Conservation (phyloP, 2,329 filamentous ascomycete genomes). For the Tetracladium maxilliforme region DNA sequence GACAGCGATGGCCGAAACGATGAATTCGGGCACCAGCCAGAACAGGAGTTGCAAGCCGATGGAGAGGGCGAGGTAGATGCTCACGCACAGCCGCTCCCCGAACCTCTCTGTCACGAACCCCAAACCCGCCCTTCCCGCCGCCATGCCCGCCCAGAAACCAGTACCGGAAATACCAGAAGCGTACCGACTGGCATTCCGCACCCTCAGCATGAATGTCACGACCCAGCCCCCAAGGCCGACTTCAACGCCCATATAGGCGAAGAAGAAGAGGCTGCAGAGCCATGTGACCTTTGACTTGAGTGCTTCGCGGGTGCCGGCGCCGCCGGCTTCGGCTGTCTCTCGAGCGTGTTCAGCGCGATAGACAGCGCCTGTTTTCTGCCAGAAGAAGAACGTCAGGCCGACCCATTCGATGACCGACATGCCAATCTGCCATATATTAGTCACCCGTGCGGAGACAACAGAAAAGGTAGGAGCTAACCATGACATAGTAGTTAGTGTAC, state of each 20-base stretch:
- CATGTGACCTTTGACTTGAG: constrained; percentile 44
- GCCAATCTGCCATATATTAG: constrained; percentile 23
- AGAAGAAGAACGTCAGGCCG: constrained; percentile 41
- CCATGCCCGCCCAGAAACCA: constrained; percentile 75
- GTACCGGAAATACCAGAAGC: constrained; percentile 62
- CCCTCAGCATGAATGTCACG: constrained; percentile 70
- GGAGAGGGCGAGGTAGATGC: constrained; percentile 46
- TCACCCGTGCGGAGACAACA: too few relatives aligned
- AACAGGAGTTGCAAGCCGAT: constrained; percentile 57
- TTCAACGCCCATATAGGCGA: constrained; percentile 69
- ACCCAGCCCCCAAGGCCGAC: constrained; percentile 70
- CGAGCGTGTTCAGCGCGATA: constrained; percentile 25
- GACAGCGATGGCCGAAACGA: constrained; percentile 59
- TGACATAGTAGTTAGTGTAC: constrained; percentile 65
- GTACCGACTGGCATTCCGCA: constrained; percentile 55
- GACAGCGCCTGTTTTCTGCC: constrained; percentile 39
- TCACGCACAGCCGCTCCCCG: constrained; percentile 54
- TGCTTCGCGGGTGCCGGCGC: constrained; percentile 10
- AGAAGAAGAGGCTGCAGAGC: constrained; percentile 59
- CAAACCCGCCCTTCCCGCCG: constrained; percentile 54
- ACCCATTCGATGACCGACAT: constrained; percentile 39
- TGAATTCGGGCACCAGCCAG: constrained; percentile 68
- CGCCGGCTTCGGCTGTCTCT: constrained; percentile 5
- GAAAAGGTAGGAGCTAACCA: constrained; percentile 31
- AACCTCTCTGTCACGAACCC: constrained; percentile 63